Conservation (phyloP, 345 rosid species). For the Salix caprea region DNA sequence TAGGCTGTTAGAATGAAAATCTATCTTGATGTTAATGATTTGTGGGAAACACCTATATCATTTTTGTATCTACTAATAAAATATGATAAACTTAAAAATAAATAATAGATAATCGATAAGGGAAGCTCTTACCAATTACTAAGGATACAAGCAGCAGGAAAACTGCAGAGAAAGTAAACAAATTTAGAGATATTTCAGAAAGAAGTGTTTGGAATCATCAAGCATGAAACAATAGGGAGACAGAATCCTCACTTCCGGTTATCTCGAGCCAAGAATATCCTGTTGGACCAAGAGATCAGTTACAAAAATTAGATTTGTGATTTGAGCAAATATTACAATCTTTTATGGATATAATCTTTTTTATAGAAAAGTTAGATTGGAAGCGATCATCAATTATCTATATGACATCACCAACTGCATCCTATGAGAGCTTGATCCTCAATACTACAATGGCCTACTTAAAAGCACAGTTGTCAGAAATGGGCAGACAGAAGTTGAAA, state of each 20-base stretch:
- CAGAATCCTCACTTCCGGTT: neutral
- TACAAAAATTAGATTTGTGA: neutral
- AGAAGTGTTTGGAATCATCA: too few species aligned
- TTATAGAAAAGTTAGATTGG: neutral
- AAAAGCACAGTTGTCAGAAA: neutral
- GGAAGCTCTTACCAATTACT: neutral
- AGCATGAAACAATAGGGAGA: neutral
- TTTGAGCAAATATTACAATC: neutral
- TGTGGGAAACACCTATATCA: neutral
- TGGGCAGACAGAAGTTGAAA: neutral
- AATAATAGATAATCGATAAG: neutral
- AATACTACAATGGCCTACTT: neutral
- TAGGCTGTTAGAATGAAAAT: too few species aligned
- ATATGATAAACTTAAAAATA: too few species aligned
- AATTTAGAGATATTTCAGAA: neutral
- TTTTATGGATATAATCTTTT: too few species aligned
- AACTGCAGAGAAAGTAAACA: neutral
- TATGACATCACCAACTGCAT: neutral
- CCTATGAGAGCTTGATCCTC: neutral
- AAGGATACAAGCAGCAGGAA: too few species aligned
- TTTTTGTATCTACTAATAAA: neutral
- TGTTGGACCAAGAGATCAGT: neutral
- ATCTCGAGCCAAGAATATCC: fast-evolving
- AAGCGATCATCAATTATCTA: neutral
- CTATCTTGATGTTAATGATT: too few species aligned